phyloP scores from a whole-genome alignment of 805 yeast genomes.

The Torulaspora franciscae region DNA sequence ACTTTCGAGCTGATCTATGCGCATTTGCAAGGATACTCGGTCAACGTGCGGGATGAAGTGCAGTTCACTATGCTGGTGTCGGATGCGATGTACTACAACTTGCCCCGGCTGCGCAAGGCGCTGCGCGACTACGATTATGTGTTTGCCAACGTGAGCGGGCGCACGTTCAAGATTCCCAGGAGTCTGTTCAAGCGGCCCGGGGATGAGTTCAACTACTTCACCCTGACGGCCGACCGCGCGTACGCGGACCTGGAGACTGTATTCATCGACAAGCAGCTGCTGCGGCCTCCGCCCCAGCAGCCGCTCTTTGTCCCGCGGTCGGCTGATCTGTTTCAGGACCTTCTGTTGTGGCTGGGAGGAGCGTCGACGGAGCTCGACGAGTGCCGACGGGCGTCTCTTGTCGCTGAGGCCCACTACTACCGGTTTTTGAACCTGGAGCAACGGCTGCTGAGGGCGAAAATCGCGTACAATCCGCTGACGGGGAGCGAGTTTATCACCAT shows the following conservation, averaged over 20 bases:
- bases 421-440: slow-evolving; percentile 74
- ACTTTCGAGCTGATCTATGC: slow-evolving; percentile 60
- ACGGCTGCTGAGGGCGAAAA: slow-evolving; percentile 48
- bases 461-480: slow-evolving; percentile 49
- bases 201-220: slow-evolving; percentile 72
- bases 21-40: slow-evolving; percentile 78
- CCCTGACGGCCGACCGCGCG: slow-evolving; percentile 52
- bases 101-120: slow-evolving; percentile 49
- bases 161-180: slow-evolving; percentile 55
- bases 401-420: slow-evolving; percentile 72
- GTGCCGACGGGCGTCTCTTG: slow-evolving; percentile 50
- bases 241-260: slow-evolving; percentile 46
- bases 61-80: slow-evolving; percentile 57
- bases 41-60: slow-evolving; percentile 54
- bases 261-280: slow-evolving; percentile 38
- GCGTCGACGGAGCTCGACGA: slow-evolving; percentile 48
- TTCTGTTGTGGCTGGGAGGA: slow-evolving; percentile 55
- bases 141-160: slow-evolving; percentile 53
- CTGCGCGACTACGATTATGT: slow-evolving; percentile 52
- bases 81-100: slow-evolving; percentile 68
- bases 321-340: slow-evolving; percentile 48
- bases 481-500: slow-evolving; percentile 54
- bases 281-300: slow-evolving; percentile 75
- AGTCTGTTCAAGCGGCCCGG: slow-evolving; percentile 54
- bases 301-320: slow-evolving; percentile 51